These are phyloP conservation scores for Gleditsia sinensis DNA, from an alignment of 306 rosid species.

Conservation along the genomic window DNA sequence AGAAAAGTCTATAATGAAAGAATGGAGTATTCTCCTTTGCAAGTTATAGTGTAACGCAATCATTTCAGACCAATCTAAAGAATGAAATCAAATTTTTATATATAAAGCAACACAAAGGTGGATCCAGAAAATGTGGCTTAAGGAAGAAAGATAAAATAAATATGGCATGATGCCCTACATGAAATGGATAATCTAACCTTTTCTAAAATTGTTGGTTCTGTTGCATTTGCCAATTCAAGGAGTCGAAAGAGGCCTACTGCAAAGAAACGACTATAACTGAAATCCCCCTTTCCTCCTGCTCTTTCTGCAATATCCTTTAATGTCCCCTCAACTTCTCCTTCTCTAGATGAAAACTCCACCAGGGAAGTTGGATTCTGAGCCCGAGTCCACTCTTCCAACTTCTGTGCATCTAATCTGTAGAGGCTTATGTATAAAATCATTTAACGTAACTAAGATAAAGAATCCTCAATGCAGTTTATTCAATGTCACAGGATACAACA, in stretches of 20 bases:
- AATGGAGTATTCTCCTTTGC: conserved; percentile 25
- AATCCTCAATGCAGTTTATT: conserved; percentile 28
- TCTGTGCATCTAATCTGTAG: conserved; percentile 79
- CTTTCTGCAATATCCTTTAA: conserved; percentile 89
- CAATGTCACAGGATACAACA: conserved; percentile 9
- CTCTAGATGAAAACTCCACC: conserved; percentile 79
- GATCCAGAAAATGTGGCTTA: conserved; percentile 10
- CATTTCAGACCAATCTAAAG: conserved; percentile 19
- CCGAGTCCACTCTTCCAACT: conserved; percentile 94
- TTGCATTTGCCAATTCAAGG: conserved; percentile 93
- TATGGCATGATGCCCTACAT: conserved; percentile 21
- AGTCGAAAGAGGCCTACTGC: conserved; percentile 95
- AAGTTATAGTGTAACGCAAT: conserved; percentile 1
- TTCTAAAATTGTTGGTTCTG: conserved; percentile 86
- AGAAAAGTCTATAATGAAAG: conserved; percentile 1
- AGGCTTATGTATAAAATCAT: conserved; percentile 28
- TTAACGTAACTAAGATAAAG: conserved; percentile 9
- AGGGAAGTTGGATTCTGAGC: conserved; percentile 74
- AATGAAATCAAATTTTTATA: conserved; percentile 20
- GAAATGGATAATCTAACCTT: conserved; percentile 56
- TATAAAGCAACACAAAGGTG: conserved; percentile 12
- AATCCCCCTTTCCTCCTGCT: conserved; percentile 74
- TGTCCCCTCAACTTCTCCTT: conserved; percentile 85
- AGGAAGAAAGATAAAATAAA: conserved; percentile 13
- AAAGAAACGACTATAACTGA: conserved; percentile 95